Conservation (phyloP, 768 basidiomycete genomes). For the Hypholoma sublateritium region DNA sequence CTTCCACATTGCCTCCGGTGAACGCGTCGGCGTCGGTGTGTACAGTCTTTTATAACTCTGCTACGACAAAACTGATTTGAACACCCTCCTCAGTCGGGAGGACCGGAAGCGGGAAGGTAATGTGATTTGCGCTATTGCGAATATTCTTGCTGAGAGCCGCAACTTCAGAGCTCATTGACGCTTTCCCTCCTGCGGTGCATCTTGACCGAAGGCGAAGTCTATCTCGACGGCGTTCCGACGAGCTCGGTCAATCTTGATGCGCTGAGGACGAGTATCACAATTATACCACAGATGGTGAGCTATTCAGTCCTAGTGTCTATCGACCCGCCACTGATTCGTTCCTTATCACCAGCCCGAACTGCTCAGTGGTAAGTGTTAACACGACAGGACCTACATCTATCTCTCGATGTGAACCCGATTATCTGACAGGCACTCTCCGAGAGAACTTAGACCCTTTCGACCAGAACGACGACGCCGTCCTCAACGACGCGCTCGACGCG, state of each 20-base stretch:
- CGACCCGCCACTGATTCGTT: too few relatives aligned
- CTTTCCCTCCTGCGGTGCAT: constrained; percentile 58
- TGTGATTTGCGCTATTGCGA: not conserved
- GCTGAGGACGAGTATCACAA: constrained; percentile 56
- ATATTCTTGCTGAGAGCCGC: not conserved
- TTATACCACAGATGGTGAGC: constrained; percentile 50
- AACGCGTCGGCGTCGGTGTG: constrained; percentile 49
- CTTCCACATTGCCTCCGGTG: constrained; percentile 55
- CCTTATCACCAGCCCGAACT: not conserved
- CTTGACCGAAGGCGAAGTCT: constrained; percentile 51
- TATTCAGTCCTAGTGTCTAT: not conserved
- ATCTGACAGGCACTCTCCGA: constrained; percentile 50
- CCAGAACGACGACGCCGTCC: constrained; percentile 49
- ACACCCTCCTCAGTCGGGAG: constrained; percentile 38
- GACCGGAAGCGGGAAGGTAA: constrained; percentile 46
- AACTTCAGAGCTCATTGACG: constrained; percentile 50
- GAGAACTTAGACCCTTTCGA: constrained; percentile 71
- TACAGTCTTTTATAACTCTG: constrained; percentile 40
- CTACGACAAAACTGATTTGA: constrained; percentile 46
- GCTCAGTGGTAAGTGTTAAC: not conserved
- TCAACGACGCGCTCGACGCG: constrained; percentile 40
- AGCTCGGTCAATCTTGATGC: constrained; percentile 52
- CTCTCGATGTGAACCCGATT: not conserved
- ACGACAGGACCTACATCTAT: not conserved
- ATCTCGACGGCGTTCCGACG: constrained; percentile 55